These are phyloP conservation scores for Colletotrichum viniferum DNA, from an alignment of 2,329 filamentous ascomycete genomes.

Conservation along the genomic window DNA sequence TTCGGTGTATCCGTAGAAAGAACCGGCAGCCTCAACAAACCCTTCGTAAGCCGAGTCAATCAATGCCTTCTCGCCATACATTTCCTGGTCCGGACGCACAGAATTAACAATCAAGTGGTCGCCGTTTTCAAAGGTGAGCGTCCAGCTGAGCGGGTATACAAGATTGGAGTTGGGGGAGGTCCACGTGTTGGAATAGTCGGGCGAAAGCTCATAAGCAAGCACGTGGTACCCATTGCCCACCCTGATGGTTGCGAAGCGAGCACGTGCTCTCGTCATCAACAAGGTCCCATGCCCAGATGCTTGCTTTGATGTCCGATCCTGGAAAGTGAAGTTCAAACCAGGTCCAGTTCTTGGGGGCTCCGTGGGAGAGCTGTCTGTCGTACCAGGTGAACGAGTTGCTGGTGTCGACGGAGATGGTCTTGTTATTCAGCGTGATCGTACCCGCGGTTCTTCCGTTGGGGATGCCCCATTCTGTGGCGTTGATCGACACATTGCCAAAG, in stretches of 20 bases:
- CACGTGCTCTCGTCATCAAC: accelerated
- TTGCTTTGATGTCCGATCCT: not conserved
- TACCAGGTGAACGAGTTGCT: not conserved
- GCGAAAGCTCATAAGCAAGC: not conserved
- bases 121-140: not conserved
- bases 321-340: not conserved
- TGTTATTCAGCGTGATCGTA: not conserved
- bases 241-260: not conserved
- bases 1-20: not conserved
- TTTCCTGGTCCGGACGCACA: not conserved
- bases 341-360: not conserved
- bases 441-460: not conserved
- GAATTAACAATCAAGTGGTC: not conserved
- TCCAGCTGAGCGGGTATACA: not conserved
- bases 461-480: not conserved
- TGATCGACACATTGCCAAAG: not conserved
- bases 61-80: not conserved
- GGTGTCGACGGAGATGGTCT: not conserved
- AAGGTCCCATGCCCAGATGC: not conserved
- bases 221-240: not conserved
- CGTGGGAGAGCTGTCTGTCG: not conserved
- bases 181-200: not conserved
- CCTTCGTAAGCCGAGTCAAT: not conserved
- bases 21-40: not conserved
- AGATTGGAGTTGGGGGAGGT: not conserved